Conservation (phyloP, 2,329 filamentous ascomycete genomes). For the Incumbomyces lentus region DNA sequence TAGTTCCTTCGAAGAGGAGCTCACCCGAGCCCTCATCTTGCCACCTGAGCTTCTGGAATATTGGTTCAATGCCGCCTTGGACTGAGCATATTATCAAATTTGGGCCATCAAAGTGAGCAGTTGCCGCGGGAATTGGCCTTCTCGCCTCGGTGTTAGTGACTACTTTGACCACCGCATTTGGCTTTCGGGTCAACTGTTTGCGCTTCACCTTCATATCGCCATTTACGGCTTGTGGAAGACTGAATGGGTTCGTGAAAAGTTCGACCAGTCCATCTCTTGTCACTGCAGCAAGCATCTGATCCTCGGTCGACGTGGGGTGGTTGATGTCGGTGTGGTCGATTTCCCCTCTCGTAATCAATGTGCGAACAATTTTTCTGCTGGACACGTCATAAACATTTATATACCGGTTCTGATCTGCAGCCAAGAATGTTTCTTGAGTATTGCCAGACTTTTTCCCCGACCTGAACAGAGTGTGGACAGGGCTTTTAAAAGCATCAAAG, state of each 20-base stretch:
- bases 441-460: conserved; percentile 25
- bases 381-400: conserved; percentile 40
- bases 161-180: conserved; percentile 36
- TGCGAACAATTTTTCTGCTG: conserved; percentile 34
- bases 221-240: conserved; percentile 25
- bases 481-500: conserved; percentile 41
- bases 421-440: conserved; percentile 33
- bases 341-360: conserved; percentile 40
- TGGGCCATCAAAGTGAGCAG: conserved; percentile 35
- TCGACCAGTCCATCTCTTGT: conserved; percentile 41
- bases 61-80: conserved; percentile 39
- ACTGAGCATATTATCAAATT: conserved; percentile 39
- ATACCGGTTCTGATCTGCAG: conserved; percentile 40
- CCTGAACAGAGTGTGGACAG: conserved; percentile 38
- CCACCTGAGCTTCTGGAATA: conserved; percentile 41
- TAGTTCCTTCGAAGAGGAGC: conserved; percentile 34
- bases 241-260: conserved; percentile 40
- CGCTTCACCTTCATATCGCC: conserved; percentile 22
- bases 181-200: conserved; percentile 33
- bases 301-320: conserved; percentile 15
- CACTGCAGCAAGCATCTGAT: conserved; percentile 36
- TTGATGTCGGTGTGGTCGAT: conserved; percentile 31
- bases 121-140: conserved; percentile 32
- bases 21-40: conserved; percentile 34
- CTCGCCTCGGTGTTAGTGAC: conserved; percentile 32